A percentile compares a stretch with the other conserved stretches of the same genome.
Evolutionary conservation across 805 yeast genomes (phyloP).

Genomic region (Lachancea meyersii): DNA sequence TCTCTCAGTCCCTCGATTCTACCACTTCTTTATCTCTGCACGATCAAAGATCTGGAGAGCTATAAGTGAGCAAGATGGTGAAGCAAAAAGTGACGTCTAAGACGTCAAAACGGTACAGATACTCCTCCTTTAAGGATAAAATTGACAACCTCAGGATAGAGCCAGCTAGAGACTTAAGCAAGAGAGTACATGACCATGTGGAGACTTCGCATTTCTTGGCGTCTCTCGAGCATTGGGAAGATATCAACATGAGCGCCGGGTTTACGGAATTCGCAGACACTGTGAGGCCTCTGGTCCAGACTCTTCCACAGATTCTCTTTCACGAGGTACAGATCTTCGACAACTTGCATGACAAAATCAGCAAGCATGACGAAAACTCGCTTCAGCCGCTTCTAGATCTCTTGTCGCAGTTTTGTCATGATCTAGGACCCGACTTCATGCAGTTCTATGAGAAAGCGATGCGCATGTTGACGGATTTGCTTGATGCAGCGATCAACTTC

Average conservation of each 20-base stretch:
- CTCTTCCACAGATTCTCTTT: constrained; percentile 74
- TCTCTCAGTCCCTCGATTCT: neutral
- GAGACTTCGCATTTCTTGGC: constrained; percentile 75
- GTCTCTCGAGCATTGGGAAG: constrained; percentile 80
- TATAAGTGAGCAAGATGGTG: too few species aligned
- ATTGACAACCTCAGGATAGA: constrained; percentile 80
- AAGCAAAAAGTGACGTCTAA: constrained; percentile 44
- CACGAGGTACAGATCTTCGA: constrained; percentile 60
- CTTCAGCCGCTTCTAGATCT: constrained; percentile 77
- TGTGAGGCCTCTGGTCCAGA: constrained; percentile 50
- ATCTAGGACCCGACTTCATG: constrained; percentile 86
- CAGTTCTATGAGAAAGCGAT: constrained; percentile 56
- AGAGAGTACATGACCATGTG: constrained; percentile 60
- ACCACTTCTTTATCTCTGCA: too few species aligned
- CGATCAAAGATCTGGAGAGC: neutral
- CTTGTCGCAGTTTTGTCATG: constrained; percentile 81
- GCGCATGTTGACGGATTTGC: constrained; percentile 41
- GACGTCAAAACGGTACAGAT: constrained; percentile 54
- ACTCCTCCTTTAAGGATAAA: constrained; percentile 73
- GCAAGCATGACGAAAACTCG: constrained; percentile 58
- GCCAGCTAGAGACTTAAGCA: constrained; percentile 51
- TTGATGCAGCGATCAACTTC: constrained; percentile 38
- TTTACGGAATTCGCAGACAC: constrained; percentile 59
- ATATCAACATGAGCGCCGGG: constrained; percentile 67
- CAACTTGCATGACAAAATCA: constrained; percentile 42